Base-by-base conservation (phyloP, 208 protist genomes). In the Angomonas ambiguus region DNA sequence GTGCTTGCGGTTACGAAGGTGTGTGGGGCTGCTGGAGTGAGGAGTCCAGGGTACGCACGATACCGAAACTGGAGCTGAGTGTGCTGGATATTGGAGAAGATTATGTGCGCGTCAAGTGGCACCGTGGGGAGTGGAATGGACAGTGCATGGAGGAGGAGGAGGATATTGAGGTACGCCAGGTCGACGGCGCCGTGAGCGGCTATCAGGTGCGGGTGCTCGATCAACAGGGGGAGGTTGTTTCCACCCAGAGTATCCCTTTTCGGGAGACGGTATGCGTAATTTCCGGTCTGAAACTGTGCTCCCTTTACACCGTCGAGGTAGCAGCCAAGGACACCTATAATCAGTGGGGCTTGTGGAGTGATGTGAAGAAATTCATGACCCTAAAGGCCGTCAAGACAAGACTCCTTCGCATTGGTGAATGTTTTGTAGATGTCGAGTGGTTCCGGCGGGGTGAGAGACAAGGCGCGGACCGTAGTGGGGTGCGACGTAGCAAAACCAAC, bases 1-100 rank as follows among this genome's bases (percentile, higher is more conserved):
- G 88, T 58, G 80, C 85, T 18, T 92, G 92, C 63, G 85, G 85
- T 22, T 83, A 84, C 58, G 85, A 95, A 60, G 90, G 87, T 10
- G 86, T 93, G 48, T 97, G 92, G 90, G 92, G 92, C 25, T 80
- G 92, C 57, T 97, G 92, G 90, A 94, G 86, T 65, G 85, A 93
- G 32, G 90, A 95, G 72, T 77, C 77, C 25, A 81, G 88, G n/a
- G 80, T 97, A 65, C 90, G 90, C 65, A 97, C 92, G 62, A 72
- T 96, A 62, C 90, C 92, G 20, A 87, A 89, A 76, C 76, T 97
- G 69, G 65, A 91, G 66, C 73, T 97, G 28, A 67, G 76, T 8
- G 76, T 97, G 49, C 64, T 67, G 27, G 77, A 85, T 66, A 87
- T 94, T 60, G 92, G 92, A 30, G 89, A 97, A 76, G 88, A 93